Percentiles rank a stretch among this genome's conserved stretches.
These are phyloP conservation scores for Piper betle DNA, from an alignment of 164 flowering plant species.

Conservation along the genomic window DNA sequence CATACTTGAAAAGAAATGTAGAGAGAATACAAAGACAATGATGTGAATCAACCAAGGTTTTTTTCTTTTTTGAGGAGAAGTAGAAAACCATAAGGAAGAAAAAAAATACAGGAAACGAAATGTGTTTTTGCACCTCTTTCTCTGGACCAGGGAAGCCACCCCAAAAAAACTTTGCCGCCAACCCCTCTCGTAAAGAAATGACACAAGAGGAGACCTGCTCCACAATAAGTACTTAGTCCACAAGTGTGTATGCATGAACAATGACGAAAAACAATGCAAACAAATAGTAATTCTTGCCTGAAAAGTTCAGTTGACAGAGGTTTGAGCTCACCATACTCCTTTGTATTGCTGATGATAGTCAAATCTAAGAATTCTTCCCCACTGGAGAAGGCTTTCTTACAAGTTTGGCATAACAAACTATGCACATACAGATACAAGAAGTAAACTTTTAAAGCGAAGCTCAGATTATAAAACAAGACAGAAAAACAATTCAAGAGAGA, in stretches of 20 bases:
- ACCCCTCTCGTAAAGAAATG: constrained; percentile 87
- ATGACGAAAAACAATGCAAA: not conserved
- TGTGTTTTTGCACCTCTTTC: constrained; percentile 45
- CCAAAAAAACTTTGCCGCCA: constrained; percentile 76
- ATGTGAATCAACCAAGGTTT: too few relatives aligned
- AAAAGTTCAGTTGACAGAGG: constrained; percentile 58
- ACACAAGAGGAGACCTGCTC: constrained; percentile 51
- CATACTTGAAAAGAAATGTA: too few relatives aligned
- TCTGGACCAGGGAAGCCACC: constrained; percentile 89
- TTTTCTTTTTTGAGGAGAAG: not conserved
- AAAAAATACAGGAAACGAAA: not conserved
- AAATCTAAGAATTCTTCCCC: constrained; percentile 49
- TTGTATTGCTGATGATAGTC: constrained; percentile 46
- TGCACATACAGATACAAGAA: not conserved
- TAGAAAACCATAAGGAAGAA: not conserved
- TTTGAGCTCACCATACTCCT: constrained; percentile 36
- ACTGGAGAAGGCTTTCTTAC: constrained; percentile 49
- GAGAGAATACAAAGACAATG: too few relatives aligned
- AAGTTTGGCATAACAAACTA: constrained; percentile 22
- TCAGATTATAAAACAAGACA: not conserved
- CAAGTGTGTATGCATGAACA: not conserved
- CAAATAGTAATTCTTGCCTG: constrained; percentile 27
- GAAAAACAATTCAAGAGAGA: not conserved
- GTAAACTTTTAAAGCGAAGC: not conserved
- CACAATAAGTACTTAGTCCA: not conserved